A percentile compares a stretch with the other conserved stretches of the same genome.
phyloP scores from a whole-genome alignment of 306 rosid species.

The Vicia faba region DNA sequence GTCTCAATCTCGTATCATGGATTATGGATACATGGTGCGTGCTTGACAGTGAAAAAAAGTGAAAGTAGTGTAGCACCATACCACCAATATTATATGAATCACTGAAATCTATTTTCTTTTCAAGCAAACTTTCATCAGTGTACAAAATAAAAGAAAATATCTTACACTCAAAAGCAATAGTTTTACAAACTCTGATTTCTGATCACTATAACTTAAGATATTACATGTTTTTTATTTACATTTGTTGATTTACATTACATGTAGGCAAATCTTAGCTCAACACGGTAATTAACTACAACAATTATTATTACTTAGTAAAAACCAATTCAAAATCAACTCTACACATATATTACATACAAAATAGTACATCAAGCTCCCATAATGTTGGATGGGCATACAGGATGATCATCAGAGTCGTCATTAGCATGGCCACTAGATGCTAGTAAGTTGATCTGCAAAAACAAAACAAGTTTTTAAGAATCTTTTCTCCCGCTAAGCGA shows the following conservation, averaged over 20 bases:
- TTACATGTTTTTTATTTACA: no score
- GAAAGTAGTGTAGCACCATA: no score
- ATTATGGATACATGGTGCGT: no score
- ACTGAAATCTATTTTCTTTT: no score
- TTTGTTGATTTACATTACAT: no score
- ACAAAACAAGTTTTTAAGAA: conserved; percentile 16
- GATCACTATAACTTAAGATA: conserved; percentile 13
- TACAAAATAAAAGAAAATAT: no score
- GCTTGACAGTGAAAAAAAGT: no score
- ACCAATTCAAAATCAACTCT: not conserved
- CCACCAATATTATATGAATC: no score
- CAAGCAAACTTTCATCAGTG: no score
- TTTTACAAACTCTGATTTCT: not conserved
- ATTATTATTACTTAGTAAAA: not conserved
- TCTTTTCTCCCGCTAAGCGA: not conserved
- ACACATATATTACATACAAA: conserved; percentile 29
- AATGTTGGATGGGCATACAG: conserved; percentile 46
- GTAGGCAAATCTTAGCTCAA: no score
- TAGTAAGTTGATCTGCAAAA: conserved; percentile 65
- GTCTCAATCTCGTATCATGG: no score
- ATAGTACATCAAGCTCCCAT: conserved; percentile 67
- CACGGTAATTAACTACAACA: not conserved
- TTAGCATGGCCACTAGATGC: conserved; percentile 51
- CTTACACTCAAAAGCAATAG: not conserved
- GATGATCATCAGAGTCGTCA: conserved; percentile 43